Base-by-base conservation (phyloP, 1,139 yeast species). In the Pichia sp. region DNA sequence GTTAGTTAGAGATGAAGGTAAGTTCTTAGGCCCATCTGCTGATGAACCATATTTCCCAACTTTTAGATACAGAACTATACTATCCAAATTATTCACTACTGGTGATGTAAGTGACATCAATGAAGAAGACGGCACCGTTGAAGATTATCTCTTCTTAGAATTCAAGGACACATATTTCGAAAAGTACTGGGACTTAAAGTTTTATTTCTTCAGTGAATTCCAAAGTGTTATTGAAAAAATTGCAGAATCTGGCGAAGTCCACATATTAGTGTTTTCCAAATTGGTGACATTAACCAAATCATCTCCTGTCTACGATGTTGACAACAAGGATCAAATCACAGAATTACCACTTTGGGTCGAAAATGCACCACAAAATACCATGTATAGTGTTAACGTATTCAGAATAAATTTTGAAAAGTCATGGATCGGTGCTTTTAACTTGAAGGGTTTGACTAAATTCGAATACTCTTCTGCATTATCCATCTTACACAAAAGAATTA, bases 401-500 rank as follows among this genome's bases (percentile, higher is more conserved):
- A 82, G 79, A 60, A 67, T 77, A 3, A 79, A 79, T 36, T 85
- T 85, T 63, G 96, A 91, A 63, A 78, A 77, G 52, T 73, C 79
- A 28, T 82, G 95, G 79, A 65, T 86, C 22, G 15, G 15, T n/a
- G 63, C 73, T 15, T 66, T 82, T 14, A 71, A 91, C 57, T 69
- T 73, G 36, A 68, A 70, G 50, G 73, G 76, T 27, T 34, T 60
- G 18, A 27, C 41, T 10, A 45, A 59, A 4, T 62, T 73, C 1
- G 96, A 89, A 63, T 85, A 85, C 66, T 88, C 87, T 65, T 70
- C 83, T 1, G 72, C 85, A 2, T 71, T 93, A 46, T 69, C 79
- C 9, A 76, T 90, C 7, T 65, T 93, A 57, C 97, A 93, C 67
- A 89, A 88, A 63, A 72, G 96, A 53, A 75, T 93, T 43, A 83